Evolutionary conservation across 2,329 filamentous ascomycete species (phyloP).

Genomic region (Aspergillus sclerotialis): DNA sequence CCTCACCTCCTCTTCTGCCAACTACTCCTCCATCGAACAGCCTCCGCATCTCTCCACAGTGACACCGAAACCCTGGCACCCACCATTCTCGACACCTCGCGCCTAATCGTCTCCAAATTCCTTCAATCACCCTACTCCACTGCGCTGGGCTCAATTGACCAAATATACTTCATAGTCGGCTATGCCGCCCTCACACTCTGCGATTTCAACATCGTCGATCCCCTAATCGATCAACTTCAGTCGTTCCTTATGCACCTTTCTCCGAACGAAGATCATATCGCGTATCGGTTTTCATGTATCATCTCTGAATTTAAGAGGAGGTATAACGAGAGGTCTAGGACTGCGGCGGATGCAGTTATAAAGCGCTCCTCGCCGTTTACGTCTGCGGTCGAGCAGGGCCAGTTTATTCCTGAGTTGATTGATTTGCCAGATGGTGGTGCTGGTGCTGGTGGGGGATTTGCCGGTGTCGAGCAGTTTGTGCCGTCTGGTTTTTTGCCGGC

Average conservation of each 20-base stretch:
- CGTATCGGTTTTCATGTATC: constrained; percentile 26
- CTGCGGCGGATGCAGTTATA: no score
- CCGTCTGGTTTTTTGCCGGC: background rate
- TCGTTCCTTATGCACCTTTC: constrained; percentile 25
- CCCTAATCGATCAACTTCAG: constrained; percentile 26
- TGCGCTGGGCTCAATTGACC: constrained; percentile 22
- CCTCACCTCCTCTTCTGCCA: constrained; percentile 28
- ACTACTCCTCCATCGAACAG: constrained; percentile 26
- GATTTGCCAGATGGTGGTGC: no score
- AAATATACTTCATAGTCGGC: constrained; percentile 26
- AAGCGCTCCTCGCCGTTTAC: no score
- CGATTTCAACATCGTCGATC: constrained; percentile 25
- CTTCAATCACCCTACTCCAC: constrained; percentile 21
- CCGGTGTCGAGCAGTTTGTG: background rate
- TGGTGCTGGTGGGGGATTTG: no score
- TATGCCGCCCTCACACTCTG: constrained; percentile 30
- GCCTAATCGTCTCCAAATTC: constrained; percentile 23
- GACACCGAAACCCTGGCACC: constrained; percentile 19
- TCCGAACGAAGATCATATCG: constrained; percentile 26
- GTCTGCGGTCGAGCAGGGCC: background rate
- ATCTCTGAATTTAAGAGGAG: constrained; percentile 24
- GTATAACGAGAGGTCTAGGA: no score
- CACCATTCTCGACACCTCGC: constrained; percentile 22
- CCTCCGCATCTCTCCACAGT: constrained; percentile 18
- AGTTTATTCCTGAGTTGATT: background rate